Percentiles rank a stretch among this genome's conserved stretches.
These are phyloP conservation scores for Colletotrichum zoysiae DNA, from an alignment of 2,329 filamentous ascomycete genomes.

Conservation along the genomic window DNA sequence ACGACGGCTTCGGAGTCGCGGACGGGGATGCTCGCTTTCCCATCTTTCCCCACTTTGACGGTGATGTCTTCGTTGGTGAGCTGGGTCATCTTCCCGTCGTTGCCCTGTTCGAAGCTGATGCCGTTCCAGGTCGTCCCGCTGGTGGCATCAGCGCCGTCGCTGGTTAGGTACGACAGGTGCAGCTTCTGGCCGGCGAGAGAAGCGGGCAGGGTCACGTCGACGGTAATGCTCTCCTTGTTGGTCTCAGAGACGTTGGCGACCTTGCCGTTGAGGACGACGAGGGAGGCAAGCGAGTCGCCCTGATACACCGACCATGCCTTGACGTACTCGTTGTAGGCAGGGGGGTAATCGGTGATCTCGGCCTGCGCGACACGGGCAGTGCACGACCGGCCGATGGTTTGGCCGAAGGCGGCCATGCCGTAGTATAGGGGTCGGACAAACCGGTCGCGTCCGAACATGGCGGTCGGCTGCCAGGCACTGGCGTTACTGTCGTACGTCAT, in stretches of 20 bases:
- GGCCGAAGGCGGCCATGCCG: constrained; percentile 34
- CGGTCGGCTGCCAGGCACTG: constrained; percentile 38
- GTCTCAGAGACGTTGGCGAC: constrained; percentile 35
- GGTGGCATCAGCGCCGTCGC: constrained; percentile 37
- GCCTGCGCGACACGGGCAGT: constrained; percentile 34
- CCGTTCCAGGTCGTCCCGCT: constrained; percentile 36
- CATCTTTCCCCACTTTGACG: constrained; percentile 18
- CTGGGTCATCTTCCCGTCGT: constrained; percentile 21
- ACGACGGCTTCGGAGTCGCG: constrained; percentile 35
- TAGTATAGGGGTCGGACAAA: constrained; percentile 39
- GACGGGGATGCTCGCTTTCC: constrained; percentile 32
- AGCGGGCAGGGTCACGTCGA: constrained; percentile 25
- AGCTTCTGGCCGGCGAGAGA: constrained; percentile 30
- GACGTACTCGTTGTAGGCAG: constrained; percentile 28
- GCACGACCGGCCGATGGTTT: constrained; percentile 37
- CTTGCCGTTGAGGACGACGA: constrained; percentile 39
- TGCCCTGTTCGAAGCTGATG: constrained; percentile 36
- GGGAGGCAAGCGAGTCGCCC: constrained; percentile 24
- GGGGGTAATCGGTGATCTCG: constrained; percentile 18
- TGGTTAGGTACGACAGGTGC: constrained; percentile 34
- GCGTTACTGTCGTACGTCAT: constrained; percentile 38
- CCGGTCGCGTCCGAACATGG: constrained; percentile 39
- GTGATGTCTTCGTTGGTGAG: constrained; percentile 28
- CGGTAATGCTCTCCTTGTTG: constrained; percentile 24
- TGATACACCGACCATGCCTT: constrained; percentile 37